These are phyloP conservation scores for Vickermania spadyakhi DNA, from an alignment of 208 protist species.

Conservation along the genomic window DNA sequence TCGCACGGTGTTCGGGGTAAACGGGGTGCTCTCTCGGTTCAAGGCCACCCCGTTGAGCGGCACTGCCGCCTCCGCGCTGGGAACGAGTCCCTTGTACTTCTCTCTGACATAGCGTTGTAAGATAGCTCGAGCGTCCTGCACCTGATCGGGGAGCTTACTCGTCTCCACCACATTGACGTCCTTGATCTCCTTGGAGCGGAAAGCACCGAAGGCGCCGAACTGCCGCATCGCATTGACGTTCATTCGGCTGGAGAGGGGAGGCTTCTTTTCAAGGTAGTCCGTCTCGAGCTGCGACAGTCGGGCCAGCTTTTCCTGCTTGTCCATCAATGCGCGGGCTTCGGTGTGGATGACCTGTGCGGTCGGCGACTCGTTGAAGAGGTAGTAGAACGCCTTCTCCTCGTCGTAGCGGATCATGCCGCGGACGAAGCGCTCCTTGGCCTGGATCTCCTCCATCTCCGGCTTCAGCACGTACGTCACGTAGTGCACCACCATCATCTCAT, in stretches of 20 bases:
- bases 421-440: slow-evolving; percentile 24
- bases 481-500: slow-evolving; percentile 67
- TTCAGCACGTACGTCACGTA: slow-evolving; percentile 73
- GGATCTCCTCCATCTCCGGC: slow-evolving; percentile 53
- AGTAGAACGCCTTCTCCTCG: slow-evolving; percentile 52
- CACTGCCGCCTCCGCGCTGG: not conserved
- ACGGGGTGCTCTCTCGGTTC: not conserved
- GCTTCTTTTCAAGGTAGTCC: slow-evolving; percentile 12
- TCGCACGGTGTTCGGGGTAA: not conserved
- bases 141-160: not conserved
- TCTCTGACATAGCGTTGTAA: not conserved
- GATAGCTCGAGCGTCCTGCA: not conserved
- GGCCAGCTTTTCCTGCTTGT: slow-evolving; percentile 29
- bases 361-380: slow-evolving; percentile 33
- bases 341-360: slow-evolving; percentile 15
- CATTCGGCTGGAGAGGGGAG: not conserved
- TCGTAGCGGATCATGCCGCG: slow-evolving; percentile 22
- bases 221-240: not conserved
- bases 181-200: not conserved
- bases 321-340: slow-evolving; percentile 23
- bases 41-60: too few species aligned
- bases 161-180: not conserved
- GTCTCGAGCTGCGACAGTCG: not conserved
- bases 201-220: not conserved
- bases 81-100: not conserved